Base-by-base conservation (phyloP, 768 basidiomycete species). In the Serendipita indica region DNA sequence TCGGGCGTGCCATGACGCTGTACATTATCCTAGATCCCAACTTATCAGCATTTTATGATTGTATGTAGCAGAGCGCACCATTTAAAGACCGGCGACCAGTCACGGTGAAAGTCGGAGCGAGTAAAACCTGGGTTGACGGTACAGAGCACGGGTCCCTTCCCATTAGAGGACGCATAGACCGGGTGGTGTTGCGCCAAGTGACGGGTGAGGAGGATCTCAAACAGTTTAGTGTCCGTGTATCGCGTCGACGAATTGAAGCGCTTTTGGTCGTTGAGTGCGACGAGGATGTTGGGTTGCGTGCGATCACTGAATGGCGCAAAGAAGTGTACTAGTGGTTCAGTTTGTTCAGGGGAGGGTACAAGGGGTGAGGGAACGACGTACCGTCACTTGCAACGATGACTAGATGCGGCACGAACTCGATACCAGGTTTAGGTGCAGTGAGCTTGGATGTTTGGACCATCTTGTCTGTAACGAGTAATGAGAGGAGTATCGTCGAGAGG, bases 351-450 rank as follows among this genome's bases (percentile, higher is more conserved):
- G n/a, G n/a, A n/a, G n/a, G n/a, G n/a, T n/a, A n/a, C n/a, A n/a
- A n/a, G n/a, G 14, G 14, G 25, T 54, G 25, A 54, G 25, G 30
- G n/a, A n/a, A n/a, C 22, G 7, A 28, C 49, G 30, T 35, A 39
- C 35, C 20, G 22, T 60, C 57, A 43, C 60, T 61, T 25, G 18
- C 37, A 27, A 61, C 57, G n/a, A 61, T 33, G 13, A 61, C 60
- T 28, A 61, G n/a, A 13, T 57, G 34, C 2, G 60, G 59, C 27
- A 25, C 43, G 7, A 39, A 25, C 12, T 3, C 16, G 25, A 33
- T 41, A 14, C 49, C 49, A 5, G 10, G 32, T 18, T 28, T 33
- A 18, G 49, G 49, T 25, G 32, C 16, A 28, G 49, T 18, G 10
- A 54, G 49, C 30, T 43, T 39, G 22, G 58, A 16, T 7, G 62